Evolutionary conservation across 192 early-diverging fungal genomes (phyloP).

Genomic region (Thoreauomyces humboldtii): DNA sequence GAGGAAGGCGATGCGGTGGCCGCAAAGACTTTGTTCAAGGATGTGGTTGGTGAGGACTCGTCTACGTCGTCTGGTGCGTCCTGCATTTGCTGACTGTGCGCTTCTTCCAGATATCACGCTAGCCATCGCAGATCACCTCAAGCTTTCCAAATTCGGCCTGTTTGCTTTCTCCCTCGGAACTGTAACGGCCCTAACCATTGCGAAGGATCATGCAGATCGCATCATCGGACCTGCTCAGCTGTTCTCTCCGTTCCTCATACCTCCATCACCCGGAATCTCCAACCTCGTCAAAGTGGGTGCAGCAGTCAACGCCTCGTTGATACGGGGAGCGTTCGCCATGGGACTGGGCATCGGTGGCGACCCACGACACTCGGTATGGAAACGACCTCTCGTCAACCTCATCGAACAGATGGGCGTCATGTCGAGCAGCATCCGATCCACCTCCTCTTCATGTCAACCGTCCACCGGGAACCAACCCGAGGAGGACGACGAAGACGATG

Average conservation of each 20-base stretch:
- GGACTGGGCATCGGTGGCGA: not conserved
- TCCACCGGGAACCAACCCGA: not conserved
- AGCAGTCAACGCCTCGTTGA: not conserved
- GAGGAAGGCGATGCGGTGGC: not conserved
- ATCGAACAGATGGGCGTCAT: not conserved
- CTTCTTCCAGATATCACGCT: not conserved
- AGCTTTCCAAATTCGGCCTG: not conserved
- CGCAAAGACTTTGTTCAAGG: conserved; percentile 3
- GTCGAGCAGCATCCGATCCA: not conserved
- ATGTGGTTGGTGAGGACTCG: conserved; percentile 1
- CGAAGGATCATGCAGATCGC: not conserved
- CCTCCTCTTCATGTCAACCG: not conserved
- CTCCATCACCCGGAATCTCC: not conserved
- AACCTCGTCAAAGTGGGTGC: not conserved
- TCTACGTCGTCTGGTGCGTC: not conserved
- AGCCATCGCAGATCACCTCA: too few species aligned
- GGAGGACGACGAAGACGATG: not conserved
- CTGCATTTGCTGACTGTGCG: not conserved
- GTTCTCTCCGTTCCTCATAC: not conserved
- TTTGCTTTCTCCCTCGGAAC: not conserved
- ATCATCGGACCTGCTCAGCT: not conserved
- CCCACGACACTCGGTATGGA: not conserved
- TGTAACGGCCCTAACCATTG: not conserved
- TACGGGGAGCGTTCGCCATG: not conserved
- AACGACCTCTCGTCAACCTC: not conserved